Evolutionary conservation across 176 grass and related monocot species (phyloP), one percentile per base, ranked within the genome.

Genomic region (Olyra latifolia): DNA sequence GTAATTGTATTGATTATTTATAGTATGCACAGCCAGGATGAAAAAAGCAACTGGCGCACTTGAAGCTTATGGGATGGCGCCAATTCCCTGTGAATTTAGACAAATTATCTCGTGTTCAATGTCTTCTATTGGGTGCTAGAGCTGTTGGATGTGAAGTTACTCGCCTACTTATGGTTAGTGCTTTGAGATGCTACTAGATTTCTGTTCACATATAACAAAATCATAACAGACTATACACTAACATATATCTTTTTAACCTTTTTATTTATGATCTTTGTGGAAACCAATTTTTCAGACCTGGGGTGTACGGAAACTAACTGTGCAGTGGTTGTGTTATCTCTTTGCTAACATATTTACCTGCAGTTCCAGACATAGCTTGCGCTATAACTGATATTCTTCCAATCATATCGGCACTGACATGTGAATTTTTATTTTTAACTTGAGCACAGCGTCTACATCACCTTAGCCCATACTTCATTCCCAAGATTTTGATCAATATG

Each of bases 1-100:
- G 28, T 7, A 70, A 71, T 10, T n/a, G 82, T 82, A 13, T 76
- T 48, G 6, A 76, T 63, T 65, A 24, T 80, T 82, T 80, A 67
- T 82, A 47, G 27, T 64, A 40, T 77, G 57, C 60, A 17, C 85
- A 98, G 95, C 69, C 83, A 85, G 66, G 83, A 83, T 50, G 79
- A 88, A 23, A 91, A 79, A 86, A 93, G 74, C 92, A 93, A 46
- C 65, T 94, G 52, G 84, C 94, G 83, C 93, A 98, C 82, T 93
- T 98, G 64, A 98, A 98, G 81, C 89, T 98, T 80, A 98, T 98
- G 95, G 93, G 92, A 69, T 98, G 95, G 95, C 92, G 95, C 46
- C 91, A 91, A 47, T 87, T 98, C 72, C 92, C 95, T 72, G 93
- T 98, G 27, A 56, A 89, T 87, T 72, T 98, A 75, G 81, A 81